These are phyloP conservation scores for Fusarium compactum DNA, from an alignment of 2,329 filamentous ascomycete genomes.

Conservation along the genomic window DNA sequence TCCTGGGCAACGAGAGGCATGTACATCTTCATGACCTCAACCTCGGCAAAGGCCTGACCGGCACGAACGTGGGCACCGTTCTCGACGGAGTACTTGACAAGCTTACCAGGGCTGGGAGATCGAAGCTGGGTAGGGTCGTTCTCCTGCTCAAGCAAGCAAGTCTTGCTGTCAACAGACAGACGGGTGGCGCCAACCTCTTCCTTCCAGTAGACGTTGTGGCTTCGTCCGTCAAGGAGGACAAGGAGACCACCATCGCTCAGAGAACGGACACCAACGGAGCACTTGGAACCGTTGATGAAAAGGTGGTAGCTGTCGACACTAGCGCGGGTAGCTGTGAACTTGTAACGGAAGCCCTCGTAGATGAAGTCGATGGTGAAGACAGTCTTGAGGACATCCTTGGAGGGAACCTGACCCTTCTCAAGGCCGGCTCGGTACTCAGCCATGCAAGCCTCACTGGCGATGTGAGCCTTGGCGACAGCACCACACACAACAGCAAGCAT, in stretches of 20 bases:
- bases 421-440: slow-evolving; percentile 87
- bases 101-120: slow-evolving; percentile 94
- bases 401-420: slow-evolving; percentile 96
- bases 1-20: slow-evolving; percentile 97
- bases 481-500: slow-evolving; percentile 96
- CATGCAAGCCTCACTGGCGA: slow-evolving; percentile 91
- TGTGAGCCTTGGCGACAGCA: slow-evolving; percentile 93
- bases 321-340: slow-evolving; percentile 95
- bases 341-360: slow-evolving; percentile 96
- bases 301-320: slow-evolving; percentile 95
- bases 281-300: slow-evolving; percentile 99
- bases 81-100: slow-evolving; percentile 97
- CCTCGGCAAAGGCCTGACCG: slow-evolving; percentile 93
- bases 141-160: slow-evolving; percentile 96
- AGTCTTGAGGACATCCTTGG: slow-evolving; percentile 96
- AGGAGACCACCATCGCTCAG: slow-evolving; percentile 94
- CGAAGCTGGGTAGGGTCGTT: slow-evolving; percentile 98
- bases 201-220: slow-evolving; percentile 99
- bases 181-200: slow-evolving; percentile 97
- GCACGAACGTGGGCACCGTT: slow-evolving; percentile 94
- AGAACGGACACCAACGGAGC: slow-evolving; percentile 89
- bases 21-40: slow-evolving; percentile 99
- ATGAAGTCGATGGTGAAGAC: slow-evolving; percentile 99
- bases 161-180: slow-evolving; percentile 97
- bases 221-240: slow-evolving; percentile 89